phyloP scores from a whole-genome alignment of 129 eudicot genomes.

The Heracleum sosnowskyi region DNA sequence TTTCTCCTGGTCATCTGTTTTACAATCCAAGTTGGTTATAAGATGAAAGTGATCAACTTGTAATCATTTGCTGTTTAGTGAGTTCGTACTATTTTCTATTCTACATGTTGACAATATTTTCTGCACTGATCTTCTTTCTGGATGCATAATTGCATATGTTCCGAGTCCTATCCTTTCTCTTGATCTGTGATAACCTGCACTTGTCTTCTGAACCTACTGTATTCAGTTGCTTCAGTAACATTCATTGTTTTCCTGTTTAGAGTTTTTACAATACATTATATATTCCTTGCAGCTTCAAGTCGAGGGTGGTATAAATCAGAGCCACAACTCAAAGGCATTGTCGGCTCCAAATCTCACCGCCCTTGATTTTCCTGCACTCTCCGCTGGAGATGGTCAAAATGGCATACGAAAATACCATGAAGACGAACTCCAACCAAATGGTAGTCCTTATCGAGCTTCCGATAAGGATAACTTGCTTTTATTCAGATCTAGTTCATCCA shows the following conservation, averaged over 20 bases:
- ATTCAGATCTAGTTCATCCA: slow-evolving; percentile 47
- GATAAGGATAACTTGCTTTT: slow-evolving; percentile 50
- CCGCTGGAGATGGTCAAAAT: slow-evolving; percentile 14
- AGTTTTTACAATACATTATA: background rate
- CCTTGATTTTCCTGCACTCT: slow-evolving; percentile 8
- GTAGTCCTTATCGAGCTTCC: slow-evolving; percentile 42
- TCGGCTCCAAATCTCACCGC: slow-evolving; percentile 4
- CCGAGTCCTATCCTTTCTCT: background rate
- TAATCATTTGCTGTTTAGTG: background rate
- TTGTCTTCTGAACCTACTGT: background rate
- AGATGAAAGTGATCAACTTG: background rate
- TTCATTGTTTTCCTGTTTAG: background rate
- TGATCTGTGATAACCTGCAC: background rate
- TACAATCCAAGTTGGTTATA: background rate
- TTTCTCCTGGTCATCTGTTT: background rate
- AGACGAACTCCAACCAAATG: slow-evolving; percentile 43
- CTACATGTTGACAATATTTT: background rate
- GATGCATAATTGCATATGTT: background rate
- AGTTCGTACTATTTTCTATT: background rate
- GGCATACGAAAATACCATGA: slow-evolving; percentile 32
- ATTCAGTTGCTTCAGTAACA: no score
- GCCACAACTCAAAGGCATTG: slow-evolving; percentile 1
- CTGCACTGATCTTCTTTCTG: background rate
- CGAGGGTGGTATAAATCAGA: slow-evolving; percentile 6
- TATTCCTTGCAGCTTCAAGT: background rate